Conservation (phyloP, 768 basidiomycete species). For the Pleurotus tuoliensis region DNA sequence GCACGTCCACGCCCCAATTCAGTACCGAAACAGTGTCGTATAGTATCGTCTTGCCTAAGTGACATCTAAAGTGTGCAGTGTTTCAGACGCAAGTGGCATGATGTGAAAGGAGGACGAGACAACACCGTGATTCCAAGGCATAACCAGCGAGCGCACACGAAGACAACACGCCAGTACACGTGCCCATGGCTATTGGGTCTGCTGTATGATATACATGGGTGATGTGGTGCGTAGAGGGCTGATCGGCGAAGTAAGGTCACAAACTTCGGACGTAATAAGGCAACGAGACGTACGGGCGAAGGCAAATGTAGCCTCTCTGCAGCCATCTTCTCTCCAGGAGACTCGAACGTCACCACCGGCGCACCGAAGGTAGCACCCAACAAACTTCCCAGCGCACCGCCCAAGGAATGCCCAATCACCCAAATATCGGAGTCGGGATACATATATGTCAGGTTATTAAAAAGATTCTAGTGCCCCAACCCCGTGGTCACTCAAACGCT, state of each 20-base stretch:
- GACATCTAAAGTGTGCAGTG: constrained; percentile 22
- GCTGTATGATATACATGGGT: constrained; percentile 94
- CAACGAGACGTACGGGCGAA: constrained; percentile 36
- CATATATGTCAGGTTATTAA: constrained; percentile 90
- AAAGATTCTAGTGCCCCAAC: constrained; percentile 61
- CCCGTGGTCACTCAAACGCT: neutral
- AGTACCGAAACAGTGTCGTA: constrained; percentile 90
- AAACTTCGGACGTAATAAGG: too few species aligned
- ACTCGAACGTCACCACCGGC: constrained; percentile 85
- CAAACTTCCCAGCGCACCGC: constrained; percentile 73
- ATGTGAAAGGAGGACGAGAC: too few species aligned
- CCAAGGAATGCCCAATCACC: constrained; percentile 76
- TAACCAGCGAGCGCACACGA: constrained; percentile 87
- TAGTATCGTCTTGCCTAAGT: constrained; percentile 78
- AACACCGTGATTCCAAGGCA: constrained; percentile 56
- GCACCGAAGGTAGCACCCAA: constrained; percentile 86
- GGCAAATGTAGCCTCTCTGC: constrained; percentile 81
- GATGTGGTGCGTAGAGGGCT: constrained; percentile 71
- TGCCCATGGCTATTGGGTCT: constrained; percentile 91
- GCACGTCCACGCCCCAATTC: constrained; percentile 81
- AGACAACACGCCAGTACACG: constrained; percentile 77
- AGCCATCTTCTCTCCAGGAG: constrained; percentile 84
- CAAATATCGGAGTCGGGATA: constrained; percentile 90
- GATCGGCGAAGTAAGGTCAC: too few species aligned
- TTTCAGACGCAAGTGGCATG: too few species aligned